A percentile compares a stretch with the other conserved stretches of the same genome.
Conservation (phyloP, 345 rosid species). For the Dipteronia sinensis region DNA sequence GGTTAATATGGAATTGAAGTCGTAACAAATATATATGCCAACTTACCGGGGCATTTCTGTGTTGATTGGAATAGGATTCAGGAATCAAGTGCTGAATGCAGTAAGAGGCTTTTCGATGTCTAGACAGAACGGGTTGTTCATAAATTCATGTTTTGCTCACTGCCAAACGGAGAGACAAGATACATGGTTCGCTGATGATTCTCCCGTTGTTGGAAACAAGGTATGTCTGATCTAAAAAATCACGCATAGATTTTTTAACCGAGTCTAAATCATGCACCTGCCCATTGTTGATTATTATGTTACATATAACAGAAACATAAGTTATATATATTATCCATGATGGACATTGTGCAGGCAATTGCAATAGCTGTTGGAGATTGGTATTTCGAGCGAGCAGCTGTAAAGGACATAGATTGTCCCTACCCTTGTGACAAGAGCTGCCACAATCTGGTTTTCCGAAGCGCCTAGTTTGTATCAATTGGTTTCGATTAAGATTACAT, state of each 20-base stretch:
- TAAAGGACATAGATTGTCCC: constrained; percentile 75
- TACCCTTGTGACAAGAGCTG: constrained; percentile 92
- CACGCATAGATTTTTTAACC: not conserved
- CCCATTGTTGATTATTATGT: not conserved
- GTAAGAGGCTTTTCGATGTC: constrained; percentile 67
- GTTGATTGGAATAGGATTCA: constrained; percentile 56
- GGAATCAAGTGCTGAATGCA: constrained; percentile 75
- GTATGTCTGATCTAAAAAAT: constrained; percentile 35
- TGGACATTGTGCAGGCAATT: constrained; percentile 56
- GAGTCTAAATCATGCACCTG: not conserved
- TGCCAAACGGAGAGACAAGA: constrained; percentile 97
- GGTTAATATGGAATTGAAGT: not conserved
- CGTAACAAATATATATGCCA: not conserved
- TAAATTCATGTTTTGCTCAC: constrained; percentile 95
- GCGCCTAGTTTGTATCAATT: constrained; percentile 17
- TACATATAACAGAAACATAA: not conserved
- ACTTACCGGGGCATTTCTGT: not conserved
- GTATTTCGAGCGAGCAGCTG: constrained; percentile 74
- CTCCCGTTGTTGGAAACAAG: constrained; percentile 76
- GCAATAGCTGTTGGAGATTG: constrained; percentile 95
- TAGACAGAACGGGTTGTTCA: constrained; percentile 72
- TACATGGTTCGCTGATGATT: constrained; percentile 88
- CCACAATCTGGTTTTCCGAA: constrained; percentile 85
- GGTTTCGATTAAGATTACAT: not conserved
- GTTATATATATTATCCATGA: too few relatives aligned